These are phyloP conservation scores for Volvox reticuliferus DNA, from an alignment of 139 green algal species.

Conservation along the genomic window DNA sequence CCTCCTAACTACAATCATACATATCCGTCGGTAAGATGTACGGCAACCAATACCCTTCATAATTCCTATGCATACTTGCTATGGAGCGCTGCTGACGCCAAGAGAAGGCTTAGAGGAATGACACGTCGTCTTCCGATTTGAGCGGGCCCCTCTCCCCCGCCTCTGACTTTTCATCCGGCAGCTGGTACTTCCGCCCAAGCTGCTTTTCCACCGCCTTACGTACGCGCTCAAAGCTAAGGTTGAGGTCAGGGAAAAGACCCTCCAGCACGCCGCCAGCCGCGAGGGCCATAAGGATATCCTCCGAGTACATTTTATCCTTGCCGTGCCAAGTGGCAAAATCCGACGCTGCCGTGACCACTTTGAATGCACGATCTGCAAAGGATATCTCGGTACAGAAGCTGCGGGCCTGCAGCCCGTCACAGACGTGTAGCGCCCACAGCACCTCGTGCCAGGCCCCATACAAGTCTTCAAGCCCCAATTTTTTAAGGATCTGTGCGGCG, in stretches of 20 bases:
- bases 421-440: constrained; percentile 69
- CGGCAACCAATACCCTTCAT: too few relatives aligned
- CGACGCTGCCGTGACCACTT: constrained; percentile 52
- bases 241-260: constrained; percentile 69
- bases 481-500: constrained; percentile 52
- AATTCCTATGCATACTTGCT: too few relatives aligned
- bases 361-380: constrained; percentile 58
- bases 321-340: constrained; percentile 65
- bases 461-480: constrained; percentile 64
- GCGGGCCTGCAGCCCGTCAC: constrained; percentile 62
- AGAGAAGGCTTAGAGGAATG: not conserved
- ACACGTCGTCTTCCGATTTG: constrained; percentile 44
- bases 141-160: not conserved
- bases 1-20: too few relatives aligned
- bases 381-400: constrained; percentile 51
- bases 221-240: constrained; percentile 61
- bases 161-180: constrained; percentile 48
- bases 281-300: constrained; percentile 73
- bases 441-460: constrained; percentile 75
- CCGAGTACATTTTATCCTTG: constrained; percentile 60
- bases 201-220: constrained; percentile 61
- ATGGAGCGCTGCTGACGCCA: too few relatives aligned
- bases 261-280: constrained; percentile 61
- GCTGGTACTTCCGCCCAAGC: constrained; percentile 51
- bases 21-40: too few relatives aligned